A percentile compares a stretch with the other conserved stretches of the same genome.
Evolutionary conservation across 768 basidiomycete species (phyloP).

Genomic region (Nevesoporus exiguus): DNA sequence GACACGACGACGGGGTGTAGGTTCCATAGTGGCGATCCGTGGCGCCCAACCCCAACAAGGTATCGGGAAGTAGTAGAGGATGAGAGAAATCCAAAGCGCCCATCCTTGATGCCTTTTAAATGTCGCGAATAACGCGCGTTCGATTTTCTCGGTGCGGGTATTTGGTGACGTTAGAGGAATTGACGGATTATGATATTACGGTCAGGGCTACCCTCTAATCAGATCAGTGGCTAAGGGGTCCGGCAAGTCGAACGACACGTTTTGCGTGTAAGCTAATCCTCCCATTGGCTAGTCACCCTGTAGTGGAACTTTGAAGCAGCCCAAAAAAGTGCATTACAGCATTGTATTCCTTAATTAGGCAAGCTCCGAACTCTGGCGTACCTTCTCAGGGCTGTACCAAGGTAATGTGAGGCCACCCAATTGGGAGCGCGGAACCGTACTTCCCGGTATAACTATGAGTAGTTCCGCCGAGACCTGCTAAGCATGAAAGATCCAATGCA

Average conservation of each 20-base stretch:
- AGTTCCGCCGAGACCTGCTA: too few species aligned
- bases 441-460: too few species aligned
- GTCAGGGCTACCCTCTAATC: neutral
- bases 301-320: neutral
- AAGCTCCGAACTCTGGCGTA: too few species aligned
- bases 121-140: neutral
- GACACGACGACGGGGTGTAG: neutral
- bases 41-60: neutral
- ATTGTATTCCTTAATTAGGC: neutral
- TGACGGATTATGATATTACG: neutral
- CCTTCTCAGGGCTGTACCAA: too few species aligned
- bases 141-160: neutral
- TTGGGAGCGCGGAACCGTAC: too few species aligned
- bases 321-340: too few species aligned
- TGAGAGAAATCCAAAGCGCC: neutral
- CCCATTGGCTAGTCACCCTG: neutral
- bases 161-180: neutral
- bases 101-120: neutral
- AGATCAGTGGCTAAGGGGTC: neutral
- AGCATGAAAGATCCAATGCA: too few species aligned
- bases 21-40: neutral
- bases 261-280: neutral
- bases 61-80: neutral
- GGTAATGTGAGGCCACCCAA: too few species aligned
- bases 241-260: neutral